Evolutionary conservation across 192 early-diverging fungal genomes (phyloP).

Genomic region (Blastocladiella britannica): DNA sequence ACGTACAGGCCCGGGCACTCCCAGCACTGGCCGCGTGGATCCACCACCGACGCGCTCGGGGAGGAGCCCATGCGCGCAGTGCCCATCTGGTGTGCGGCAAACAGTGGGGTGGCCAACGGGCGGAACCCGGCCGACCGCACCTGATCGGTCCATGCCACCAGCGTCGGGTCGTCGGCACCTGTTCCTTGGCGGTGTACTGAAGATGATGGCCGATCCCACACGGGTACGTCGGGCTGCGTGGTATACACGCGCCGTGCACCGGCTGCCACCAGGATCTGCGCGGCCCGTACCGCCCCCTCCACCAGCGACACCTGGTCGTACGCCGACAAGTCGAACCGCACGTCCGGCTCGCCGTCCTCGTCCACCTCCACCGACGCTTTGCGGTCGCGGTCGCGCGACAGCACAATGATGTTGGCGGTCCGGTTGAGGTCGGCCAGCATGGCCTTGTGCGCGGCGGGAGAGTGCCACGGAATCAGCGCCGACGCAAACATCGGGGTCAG

Average conservation of each 20-base stretch:
- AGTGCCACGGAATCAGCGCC: conserved; percentile 22
- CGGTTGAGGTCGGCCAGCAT: conserved; percentile 23
- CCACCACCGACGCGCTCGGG: conserved; percentile 29
- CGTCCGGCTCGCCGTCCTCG: conserved; percentile 13
- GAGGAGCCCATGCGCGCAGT: conserved; percentile 40
- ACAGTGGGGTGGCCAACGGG: conserved; percentile 13
- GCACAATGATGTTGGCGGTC: conserved; percentile 23
- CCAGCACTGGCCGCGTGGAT: conserved; percentile 50
- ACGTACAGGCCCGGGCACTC: conserved; percentile 52
- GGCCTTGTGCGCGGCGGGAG: conserved; percentile 25
- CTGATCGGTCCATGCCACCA: conserved; percentile 5
- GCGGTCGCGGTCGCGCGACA: conserved; percentile 38
- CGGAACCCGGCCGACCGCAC: conserved; percentile 12
- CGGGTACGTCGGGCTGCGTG: conserved; percentile 19
- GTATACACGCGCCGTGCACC: conserved; percentile 38
- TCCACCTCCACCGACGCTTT: conserved; percentile 21
- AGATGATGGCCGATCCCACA: conserved; percentile 2
- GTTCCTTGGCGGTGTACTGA: too few species aligned
- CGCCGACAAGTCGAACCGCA: conserved; percentile 27
- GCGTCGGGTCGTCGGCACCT: not conserved
- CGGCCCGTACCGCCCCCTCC: conserved; percentile 18
- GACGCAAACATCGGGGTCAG: conserved; percentile 28
- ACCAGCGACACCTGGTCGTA: conserved; percentile 26
- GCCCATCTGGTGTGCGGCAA: conserved; percentile 47
- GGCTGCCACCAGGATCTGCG: conserved; percentile 34